Percentiles rank a stretch among this genome's conserved stretches.
Conservation (phyloP, 75 land plant species). For the Selaginella moellendorffii region DNA sequence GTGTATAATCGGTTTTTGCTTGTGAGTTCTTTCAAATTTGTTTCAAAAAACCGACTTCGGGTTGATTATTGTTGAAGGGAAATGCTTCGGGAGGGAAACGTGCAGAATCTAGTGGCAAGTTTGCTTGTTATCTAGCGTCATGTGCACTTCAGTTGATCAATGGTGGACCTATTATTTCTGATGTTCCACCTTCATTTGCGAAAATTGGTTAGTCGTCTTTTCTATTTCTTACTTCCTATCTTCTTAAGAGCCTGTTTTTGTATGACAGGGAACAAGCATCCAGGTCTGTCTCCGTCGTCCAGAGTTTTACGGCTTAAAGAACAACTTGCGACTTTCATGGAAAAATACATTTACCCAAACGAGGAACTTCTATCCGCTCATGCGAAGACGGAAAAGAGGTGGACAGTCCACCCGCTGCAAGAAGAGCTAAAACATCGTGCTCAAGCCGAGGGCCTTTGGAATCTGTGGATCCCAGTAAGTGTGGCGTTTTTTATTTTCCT, state of each 20-base stretch:
- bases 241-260: background rate
- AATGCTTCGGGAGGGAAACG: constrained; percentile 92
- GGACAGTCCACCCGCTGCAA: constrained; percentile 86
- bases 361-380: constrained; percentile 54
- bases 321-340: constrained; percentile 61
- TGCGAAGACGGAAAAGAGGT: constrained; percentile 50
- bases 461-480: constrained; percentile 80
- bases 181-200: constrained; percentile 15
- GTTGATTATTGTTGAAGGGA: constrained; percentile 35
- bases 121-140: constrained; percentile 37
- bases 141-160: constrained; percentile 44
- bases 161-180: constrained; percentile 43
- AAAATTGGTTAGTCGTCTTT: too few species aligned
- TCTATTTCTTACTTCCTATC: too few species aligned
- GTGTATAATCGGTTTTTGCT: constrained; percentile 56
- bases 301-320: constrained; percentile 43
- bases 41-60: too few species aligned
- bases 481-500: background rate
- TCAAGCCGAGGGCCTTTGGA: constrained; percentile 85
- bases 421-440: constrained; percentile 70
- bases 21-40: constrained; percentile 25
- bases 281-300: constrained; percentile 48
- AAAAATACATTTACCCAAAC: constrained; percentile 66
- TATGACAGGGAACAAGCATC: constrained; percentile 15
- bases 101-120: constrained; percentile 39